Evolutionary conservation across 75 land plant species (phyloP).

Genomic region (Larix kaempferi): DNA sequence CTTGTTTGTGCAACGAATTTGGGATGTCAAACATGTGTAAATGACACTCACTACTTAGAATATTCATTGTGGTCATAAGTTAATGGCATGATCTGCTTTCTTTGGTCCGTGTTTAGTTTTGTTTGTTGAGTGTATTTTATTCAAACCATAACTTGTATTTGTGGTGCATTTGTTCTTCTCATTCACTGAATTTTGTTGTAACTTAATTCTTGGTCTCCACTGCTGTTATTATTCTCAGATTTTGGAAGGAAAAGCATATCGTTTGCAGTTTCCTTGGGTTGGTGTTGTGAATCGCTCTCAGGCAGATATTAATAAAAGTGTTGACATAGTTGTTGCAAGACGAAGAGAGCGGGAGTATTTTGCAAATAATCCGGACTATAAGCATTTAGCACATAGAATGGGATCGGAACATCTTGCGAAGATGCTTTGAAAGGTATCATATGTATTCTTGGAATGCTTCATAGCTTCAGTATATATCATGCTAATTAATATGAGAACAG

Average conservation of each 20-base stretch:
- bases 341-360: slow-evolving; percentile 90
- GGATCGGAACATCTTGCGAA: slow-evolving; percentile 91
- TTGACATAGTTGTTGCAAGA: slow-evolving; percentile 96
- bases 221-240: slow-evolving; percentile 42
- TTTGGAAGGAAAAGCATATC: slow-evolving; percentile 83
- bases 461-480: too few relatives aligned
- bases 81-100: not conserved
- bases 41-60: not conserved
- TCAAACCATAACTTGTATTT: not conserved
- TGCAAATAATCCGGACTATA: slow-evolving; percentile 66
- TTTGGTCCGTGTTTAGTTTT: not conserved
- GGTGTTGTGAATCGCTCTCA: slow-evolving; percentile 98
- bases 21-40: too few relatives aligned
- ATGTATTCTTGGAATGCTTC: not conserved
- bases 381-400: slow-evolving; percentile 80
- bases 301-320: slow-evolving; percentile 87
- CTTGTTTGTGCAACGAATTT: too few relatives aligned
- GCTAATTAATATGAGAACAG: too few relatives aligned
- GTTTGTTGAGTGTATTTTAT: not conserved
- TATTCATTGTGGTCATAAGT: not conserved
- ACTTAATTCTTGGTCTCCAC: not conserved
- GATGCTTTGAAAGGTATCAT: slow-evolving; percentile 81
- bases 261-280: slow-evolving; percentile 85
- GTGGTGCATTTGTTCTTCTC: not conserved
- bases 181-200: not conserved